Evolutionary conservation across 164 flowering plant species (phyloP), one percentile per base, ranked within the genome.

Genomic region (Magnolia officinalis): DNA sequence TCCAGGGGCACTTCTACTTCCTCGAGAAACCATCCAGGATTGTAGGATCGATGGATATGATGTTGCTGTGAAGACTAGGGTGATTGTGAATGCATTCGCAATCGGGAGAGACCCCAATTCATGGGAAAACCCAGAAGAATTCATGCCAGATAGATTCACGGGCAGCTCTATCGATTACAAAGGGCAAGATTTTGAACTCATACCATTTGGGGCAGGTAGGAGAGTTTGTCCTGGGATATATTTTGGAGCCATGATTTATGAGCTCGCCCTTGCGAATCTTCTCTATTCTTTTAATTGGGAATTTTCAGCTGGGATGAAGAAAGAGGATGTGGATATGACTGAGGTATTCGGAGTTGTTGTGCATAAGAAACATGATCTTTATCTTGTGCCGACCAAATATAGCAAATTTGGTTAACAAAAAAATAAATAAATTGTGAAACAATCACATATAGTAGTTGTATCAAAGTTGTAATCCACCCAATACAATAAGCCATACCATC

Each of bases 241-340:
- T 55, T 55, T 55, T 55, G 61, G 66, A 26, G 59, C 13, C 6
- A 8, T 10, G 19, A 59, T 75, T 18, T 50, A 64, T 13, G 87
- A 85, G 72, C 82, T 85, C 8, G 78, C 72, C 1, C 63, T 83
- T 0, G 87, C 90, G 16, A 90, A 87, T 76, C 81, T 90, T 8
- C 52, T 88, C 50, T 75, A 81, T 63, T 6, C 67, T 50, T 89
- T 90, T 66, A 80, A 87, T 51, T 88, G 90, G 89, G 75, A 80
- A 49, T 31, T 88, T 70, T 89, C 87, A 2, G 23, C 80, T 63
- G 90, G 90, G 50, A 59, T 76, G 86, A 78, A 77, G 18, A 73
- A 31, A 52, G 83, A 75, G 31, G 84, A 84, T 51, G 21, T 88
- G 18, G 84, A 81, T 59, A 82, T 88, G 89, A 79, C 73, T 2